Evolutionary conservation across 164 flowering plant species (phyloP), one percentile per base, ranked within the genome.

Genomic region (Chimonanthus praecox): DNA sequence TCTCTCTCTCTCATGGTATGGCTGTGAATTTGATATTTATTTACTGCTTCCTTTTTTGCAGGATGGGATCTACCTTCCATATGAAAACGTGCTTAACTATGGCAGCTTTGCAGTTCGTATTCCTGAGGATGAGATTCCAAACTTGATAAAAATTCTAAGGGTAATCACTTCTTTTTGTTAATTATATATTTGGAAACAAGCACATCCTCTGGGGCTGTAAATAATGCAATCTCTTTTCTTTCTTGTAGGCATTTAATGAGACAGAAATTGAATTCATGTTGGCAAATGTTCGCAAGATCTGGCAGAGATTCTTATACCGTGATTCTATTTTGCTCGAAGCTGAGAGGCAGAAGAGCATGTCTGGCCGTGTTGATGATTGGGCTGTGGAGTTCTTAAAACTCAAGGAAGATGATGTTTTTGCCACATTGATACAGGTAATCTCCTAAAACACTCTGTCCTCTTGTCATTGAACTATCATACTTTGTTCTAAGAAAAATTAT

Each of bases 51-150:
- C 54, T 5, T 74, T 48, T 21, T 66, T 73, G 66, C 76, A 95
- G 99, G 99, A 95, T 83, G 99, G 98, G 67, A 92, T 95, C 78
- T 93, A 78, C 78, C 83, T 93, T 64, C 99, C 99, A 5, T 93
- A 88, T 64, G 99, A 95, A 83, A 95, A 95, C 82, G 84, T 93
- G 71, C 88, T 93, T 75, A 89, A 89, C 85, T 93, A 93, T 78
- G 89, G 88, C 5, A 95, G 96, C 82, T 95, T 95, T 83, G 90
- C 94, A 43, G 92, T 95, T 72, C 92, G 99, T 64, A 81, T 95
- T 64, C 71, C 61, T 6, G 99, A 95, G 82, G 98, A 89, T 84
- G 97, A 90, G 74, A 93, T 95, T 71, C 97, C 99, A 71, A 83
- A 88, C 77, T 71, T 95, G 86, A 81, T 89, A 46, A 81, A 86